Evolutionary conservation across 1,284 basidiomycete genomes (phyloP).

Genomic region (Violaceomyces palustris): DNA sequence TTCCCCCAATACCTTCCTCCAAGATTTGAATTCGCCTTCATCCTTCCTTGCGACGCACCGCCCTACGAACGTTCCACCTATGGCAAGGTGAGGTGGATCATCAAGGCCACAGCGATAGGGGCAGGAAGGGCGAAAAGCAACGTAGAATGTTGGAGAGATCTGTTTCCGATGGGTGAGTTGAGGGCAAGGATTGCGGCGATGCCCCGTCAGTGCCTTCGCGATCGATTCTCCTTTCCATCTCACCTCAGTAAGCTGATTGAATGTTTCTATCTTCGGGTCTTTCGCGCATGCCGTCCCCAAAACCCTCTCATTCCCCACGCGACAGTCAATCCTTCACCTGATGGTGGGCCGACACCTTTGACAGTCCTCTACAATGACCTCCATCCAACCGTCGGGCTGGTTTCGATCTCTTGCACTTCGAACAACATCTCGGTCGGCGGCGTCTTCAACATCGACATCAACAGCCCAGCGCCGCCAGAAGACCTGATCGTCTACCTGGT

Average conservation of each 20-base stretch:
- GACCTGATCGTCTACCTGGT: conserved; percentile 51
- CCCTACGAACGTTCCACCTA: conserved; percentile 50
- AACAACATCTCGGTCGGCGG: conserved; percentile 52
- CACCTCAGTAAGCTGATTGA: no score
- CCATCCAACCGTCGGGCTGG: conserved; percentile 49
- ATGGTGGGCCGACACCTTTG: conserved; percentile 46
- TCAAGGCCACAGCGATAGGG: conserved; percentile 50
- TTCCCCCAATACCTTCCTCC: neutral
- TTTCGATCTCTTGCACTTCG: conserved; percentile 49
- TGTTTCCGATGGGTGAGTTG: conserved; percentile 39
- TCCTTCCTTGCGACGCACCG: conserved; percentile 46
- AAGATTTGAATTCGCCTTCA: conserved; percentile 53
- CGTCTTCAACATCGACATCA: conserved; percentile 51
- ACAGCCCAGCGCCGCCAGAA: conserved; percentile 43
- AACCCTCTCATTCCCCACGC: no score
- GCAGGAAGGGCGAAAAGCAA: conserved; percentile 47
- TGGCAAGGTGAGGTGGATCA: conserved; percentile 47
- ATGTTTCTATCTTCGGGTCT: neutral
- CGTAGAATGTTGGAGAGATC: conserved; percentile 47
- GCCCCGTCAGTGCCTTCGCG: no score
- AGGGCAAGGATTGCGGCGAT: no score
- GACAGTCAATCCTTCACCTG: conserved; percentile 50
- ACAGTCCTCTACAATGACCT: conserved; percentile 51
- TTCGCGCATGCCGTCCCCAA: neutral
- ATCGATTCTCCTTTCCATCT: no score